Base-by-base conservation (phyloP, 192 early-diverging fungal species). In the Obelidium mucronatum region DNA sequence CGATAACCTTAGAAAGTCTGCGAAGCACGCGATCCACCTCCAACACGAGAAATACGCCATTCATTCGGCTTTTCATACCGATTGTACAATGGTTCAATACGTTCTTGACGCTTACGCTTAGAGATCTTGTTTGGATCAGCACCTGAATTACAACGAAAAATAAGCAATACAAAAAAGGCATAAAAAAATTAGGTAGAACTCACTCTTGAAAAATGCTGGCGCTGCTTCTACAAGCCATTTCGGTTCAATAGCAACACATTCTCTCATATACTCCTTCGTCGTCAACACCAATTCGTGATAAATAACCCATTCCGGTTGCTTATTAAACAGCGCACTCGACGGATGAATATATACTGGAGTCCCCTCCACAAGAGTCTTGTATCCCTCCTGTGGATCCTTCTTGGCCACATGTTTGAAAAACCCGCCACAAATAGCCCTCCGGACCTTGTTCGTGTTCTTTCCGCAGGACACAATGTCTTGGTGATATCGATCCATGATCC, bases 261-360 rank as follows among this genome's bases (percentile, higher is more conserved):
- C 94, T 30, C 94, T 83, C 94, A 96, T 95, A 64, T 96, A 96
- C 80, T 96, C 95, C 73, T 95, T 95, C 1, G 92, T 93, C 28
- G 95, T 96, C 77, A 96, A 83, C 30, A 95, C 93, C 54, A 96
- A 79, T 84, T 95, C 95, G 65, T 96, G 94, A 80, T 96, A 96
- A 73, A 96, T 93, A n/a, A 95, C 92, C 94, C 94, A 96, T 85
- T 96, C 93, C 51, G 94, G 94, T 58, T 93, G 92, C 83, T 93
- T 93, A 86, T 97, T 96, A 79, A 98, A 99, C 73, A 99, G 80
- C 39, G 98, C 92, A 79, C 94, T 96, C 19, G 91, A 92, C 64
- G 98, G 98, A 81, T 99, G 96, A 71, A 99, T 96, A 76, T 95
- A 96, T 39, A 98, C 97, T 2, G 96, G 96, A 17, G 98, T 98